Conservation (phyloP, 2,329 filamentous ascomycete genomes). For the Fonsecaea pugnacius region DNA sequence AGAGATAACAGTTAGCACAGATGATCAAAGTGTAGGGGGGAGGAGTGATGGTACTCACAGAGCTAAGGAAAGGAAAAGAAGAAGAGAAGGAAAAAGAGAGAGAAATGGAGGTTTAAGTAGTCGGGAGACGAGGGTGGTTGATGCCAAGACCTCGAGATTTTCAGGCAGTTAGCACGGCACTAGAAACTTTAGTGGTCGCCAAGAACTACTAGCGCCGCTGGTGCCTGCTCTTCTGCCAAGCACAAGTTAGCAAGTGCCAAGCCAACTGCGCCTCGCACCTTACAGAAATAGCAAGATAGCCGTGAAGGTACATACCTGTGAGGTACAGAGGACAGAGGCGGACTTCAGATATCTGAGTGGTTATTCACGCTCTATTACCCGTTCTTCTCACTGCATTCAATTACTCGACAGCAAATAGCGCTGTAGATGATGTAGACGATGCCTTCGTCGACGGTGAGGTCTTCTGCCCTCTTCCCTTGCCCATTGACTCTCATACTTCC, state of each 20-base stretch:
- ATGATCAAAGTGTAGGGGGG: not conserved
- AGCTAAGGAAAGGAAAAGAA: constrained; percentile 8
- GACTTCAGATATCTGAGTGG: not conserved
- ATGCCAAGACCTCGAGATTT: not conserved
- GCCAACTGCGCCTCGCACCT: not conserved
- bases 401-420: not conserved
- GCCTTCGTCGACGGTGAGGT: not conserved
- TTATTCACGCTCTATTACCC: not conserved
- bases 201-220: not conserved
- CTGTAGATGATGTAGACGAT: not conserved
- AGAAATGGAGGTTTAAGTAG: not conserved
- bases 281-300: too few relatives aligned
- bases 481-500: not conserved
- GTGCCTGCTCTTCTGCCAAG: not conserved
- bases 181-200: not conserved
- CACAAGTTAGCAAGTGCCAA: not conserved
- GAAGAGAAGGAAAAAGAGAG: not conserved
- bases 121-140: not conserved
- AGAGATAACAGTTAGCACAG: not conserved
- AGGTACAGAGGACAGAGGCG: too few relatives aligned
- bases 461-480: not conserved
- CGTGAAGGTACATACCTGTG: too few relatives aligned
- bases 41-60: constrained; percentile 14
- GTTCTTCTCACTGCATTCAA: not conserved
- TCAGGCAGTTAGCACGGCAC: not conserved